phyloP scores from a whole-genome alignment of 495 filamentous ascomycete genomes.

The Aspergillus haitiensis region DNA sequence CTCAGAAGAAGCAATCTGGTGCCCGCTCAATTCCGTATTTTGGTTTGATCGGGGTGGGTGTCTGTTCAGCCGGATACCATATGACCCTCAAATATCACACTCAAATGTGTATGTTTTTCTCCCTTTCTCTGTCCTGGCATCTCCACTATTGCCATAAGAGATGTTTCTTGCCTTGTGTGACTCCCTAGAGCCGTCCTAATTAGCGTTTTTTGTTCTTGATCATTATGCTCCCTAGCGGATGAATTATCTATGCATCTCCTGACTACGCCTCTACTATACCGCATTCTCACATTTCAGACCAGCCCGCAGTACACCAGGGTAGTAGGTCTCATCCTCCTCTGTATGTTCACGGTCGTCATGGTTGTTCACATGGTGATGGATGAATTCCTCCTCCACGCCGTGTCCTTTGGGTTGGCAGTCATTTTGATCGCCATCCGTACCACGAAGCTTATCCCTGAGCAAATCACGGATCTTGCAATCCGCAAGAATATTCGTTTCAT shows the following conservation, averaged over 20 bases:
- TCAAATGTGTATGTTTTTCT: slow-evolving; percentile 32
- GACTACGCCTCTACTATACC: slow-evolving; percentile 36
- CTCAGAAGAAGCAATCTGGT: slow-evolving; percentile 14
- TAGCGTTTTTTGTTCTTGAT: background rate
- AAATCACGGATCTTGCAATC: slow-evolving; percentile 20
- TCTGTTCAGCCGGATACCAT: slow-evolving; percentile 36
- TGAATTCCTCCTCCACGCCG: slow-evolving; percentile 34
- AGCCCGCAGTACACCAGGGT: slow-evolving; percentile 20
- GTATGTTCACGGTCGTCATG: slow-evolving; percentile 31
- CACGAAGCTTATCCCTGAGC: slow-evolving; percentile 24
- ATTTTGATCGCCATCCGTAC: slow-evolving; percentile 27
- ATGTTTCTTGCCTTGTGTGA: no score
- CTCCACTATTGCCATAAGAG: background rate
- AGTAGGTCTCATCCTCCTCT: slow-evolving; percentile 21
- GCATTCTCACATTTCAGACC: slow-evolving; percentile 31
- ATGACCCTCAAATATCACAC: slow-evolving; percentile 40
- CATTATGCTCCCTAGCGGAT: slow-evolving; percentile 25
- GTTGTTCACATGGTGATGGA: slow-evolving; percentile 36
- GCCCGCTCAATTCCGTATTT: slow-evolving; percentile 31
- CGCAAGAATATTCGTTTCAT: slow-evolving; percentile 23
- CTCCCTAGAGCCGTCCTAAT: no score
- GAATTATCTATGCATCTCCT: slow-evolving; percentile 39
- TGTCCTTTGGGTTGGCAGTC: slow-evolving; percentile 28
- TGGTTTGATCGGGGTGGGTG: slow-evolving; percentile 35
- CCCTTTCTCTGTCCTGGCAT: background rate